Conservation (phyloP, 257 asterid species). For the Fraxinus cuspidata region DNA sequence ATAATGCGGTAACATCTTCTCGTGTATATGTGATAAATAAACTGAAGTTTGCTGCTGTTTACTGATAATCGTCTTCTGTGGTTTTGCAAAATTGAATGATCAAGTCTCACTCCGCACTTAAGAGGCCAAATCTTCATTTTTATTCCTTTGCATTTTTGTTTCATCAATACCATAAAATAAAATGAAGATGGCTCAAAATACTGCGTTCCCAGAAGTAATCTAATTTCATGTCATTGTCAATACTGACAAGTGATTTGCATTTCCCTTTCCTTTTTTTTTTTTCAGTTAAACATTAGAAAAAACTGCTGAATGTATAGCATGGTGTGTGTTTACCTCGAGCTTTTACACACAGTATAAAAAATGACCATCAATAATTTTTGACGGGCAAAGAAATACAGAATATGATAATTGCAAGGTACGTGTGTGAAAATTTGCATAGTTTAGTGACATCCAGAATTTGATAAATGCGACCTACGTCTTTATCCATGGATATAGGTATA, state of each 20-base stretch:
- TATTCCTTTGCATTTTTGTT: background rate
- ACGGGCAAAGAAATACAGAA: slow-evolving; percentile 27
- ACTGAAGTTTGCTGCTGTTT: background rate
- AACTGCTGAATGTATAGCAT: background rate
- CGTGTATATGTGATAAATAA: background rate
- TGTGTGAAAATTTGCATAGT: background rate
- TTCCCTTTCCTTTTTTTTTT: no score
- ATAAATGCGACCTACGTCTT: slow-evolving; percentile 14
- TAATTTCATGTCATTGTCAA: no score
- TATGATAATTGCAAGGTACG: slow-evolving; percentile 38
- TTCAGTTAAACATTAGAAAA: background rate
- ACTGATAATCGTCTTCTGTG: background rate
- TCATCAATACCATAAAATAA: background rate
- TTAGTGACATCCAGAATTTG: background rate
- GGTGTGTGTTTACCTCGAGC: background rate
- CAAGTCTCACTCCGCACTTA: background rate
- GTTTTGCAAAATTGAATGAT: background rate
- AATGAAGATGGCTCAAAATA: background rate
- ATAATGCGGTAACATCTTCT: background rate
- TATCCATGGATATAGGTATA: background rate
- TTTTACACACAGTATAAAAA: no score
- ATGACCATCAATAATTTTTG: no score
- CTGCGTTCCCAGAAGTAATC: background rate
- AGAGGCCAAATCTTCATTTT: background rate
- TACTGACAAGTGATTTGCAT: background rate